Evolutionary conservation across 345 rosid genomes (phyloP).

Genomic region (Populus euphratica): DNA sequence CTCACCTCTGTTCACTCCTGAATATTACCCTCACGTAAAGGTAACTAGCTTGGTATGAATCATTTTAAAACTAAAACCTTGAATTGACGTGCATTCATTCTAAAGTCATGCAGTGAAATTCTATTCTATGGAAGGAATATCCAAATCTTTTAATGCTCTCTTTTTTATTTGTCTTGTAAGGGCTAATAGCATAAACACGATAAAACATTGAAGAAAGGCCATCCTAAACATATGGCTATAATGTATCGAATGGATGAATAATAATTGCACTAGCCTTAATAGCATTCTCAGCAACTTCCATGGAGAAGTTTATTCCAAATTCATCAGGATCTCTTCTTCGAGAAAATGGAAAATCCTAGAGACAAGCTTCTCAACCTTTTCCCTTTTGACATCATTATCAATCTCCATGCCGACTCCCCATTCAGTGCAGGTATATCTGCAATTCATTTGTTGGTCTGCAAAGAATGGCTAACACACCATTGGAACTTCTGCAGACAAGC

Average conservation of each 20-base stretch:
- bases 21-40: no score
- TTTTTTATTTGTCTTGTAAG: neutral
- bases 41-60: neutral
- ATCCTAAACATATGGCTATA: slow-evolving; percentile 2
- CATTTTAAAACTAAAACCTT: neutral
- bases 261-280: slow-evolving; percentile 1
- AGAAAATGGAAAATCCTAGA: neutral
- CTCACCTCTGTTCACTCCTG: no score
- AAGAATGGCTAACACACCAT: no score
- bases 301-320: neutral
- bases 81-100: neutral
- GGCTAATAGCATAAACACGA: neutral
- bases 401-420: no score
- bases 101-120: neutral
- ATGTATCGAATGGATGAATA: slow-evolving; percentile 2
- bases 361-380: neutral
- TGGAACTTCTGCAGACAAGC: no score
- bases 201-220: slow-evolving; percentile 1
- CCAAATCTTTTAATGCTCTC: neutral
- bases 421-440: no score
- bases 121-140: neutral
- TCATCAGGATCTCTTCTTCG: neutral
- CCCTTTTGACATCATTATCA: no score
- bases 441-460: no score
- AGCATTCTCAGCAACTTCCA: neutral